Conservation (phyloP, 306 rosid genomes). For the Vigna trinervia region DNA sequence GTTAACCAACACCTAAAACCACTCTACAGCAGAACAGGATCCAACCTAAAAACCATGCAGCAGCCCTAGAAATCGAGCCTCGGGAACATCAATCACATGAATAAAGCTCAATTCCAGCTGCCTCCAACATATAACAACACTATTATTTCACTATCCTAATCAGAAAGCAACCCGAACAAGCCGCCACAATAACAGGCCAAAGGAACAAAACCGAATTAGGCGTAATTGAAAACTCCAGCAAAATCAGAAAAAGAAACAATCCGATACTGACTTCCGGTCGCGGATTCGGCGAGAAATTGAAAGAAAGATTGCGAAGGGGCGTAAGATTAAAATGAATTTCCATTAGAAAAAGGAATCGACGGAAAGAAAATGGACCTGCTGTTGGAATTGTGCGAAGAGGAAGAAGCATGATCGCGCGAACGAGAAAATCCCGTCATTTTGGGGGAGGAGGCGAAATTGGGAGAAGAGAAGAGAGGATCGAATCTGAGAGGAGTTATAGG, state of each 20-base stretch:
- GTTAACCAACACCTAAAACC: constrained; percentile 22
- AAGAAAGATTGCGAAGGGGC: neutral
- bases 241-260: constrained; percentile 27
- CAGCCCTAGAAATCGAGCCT: constrained; percentile 3
- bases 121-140: neutral
- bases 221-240: constrained; percentile 1
- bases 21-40: constrained; percentile 32
- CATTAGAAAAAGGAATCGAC: neutral
- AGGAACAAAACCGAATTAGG: neutral
- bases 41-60: constrained; percentile 31
- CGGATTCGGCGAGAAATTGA: constrained; percentile 1
- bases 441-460: constrained; percentile 38
- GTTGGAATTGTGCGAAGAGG: constrained; percentile 45
- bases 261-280: neutral
- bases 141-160: neutral
- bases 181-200: neutral
- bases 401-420: constrained; percentile 55
- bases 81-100: constrained; percentile 14
- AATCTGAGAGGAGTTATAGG: constrained; percentile 49
- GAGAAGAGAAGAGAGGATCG: constrained; percentile 40
- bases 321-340: neutral
- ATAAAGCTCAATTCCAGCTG: constrained; percentile 39
- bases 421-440: constrained; percentile 55
- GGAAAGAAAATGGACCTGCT: constrained; percentile 51
- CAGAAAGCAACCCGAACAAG: neutral